Evolutionary conservation across 495 filamentous ascomycete genomes (phyloP), one percentile per base, ranked within the genome.

Genomic region (Extremus antarcticus): DNA sequence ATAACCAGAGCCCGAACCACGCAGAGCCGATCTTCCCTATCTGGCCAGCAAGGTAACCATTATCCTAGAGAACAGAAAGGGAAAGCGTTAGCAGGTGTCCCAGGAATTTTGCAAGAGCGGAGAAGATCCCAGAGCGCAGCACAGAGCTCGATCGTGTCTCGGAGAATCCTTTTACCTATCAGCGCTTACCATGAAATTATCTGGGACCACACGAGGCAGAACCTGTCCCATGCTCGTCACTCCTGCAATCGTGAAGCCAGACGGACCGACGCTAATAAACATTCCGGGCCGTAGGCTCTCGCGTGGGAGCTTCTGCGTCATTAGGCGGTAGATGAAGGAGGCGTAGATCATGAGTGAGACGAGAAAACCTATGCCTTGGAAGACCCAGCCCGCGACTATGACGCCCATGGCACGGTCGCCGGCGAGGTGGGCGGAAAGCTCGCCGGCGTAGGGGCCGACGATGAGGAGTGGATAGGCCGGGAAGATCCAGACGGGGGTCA

Each of bases 401-500:
- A 92, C 79, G 8, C 77, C 70, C 13, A 90, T 66, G 13, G 79
- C 71, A 17, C 63, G 66, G 19, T 64, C 48, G 51, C 50, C 47
- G 20, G 54, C 47, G 15, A 74, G 66, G 29, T 76, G 72, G 16
- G 69, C 64, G 64, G 83, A 78, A 15, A 94, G 72, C 43, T 83
- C 78, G 10, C 77, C 76, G 46, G 86, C 87, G 65, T 86, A 80
- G 0, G 88, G 87, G 8, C 86, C 88, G 3, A 85, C 78, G 0
- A 94, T 79, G 4, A 94, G 78, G 53, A 94, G 78, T 0, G 88
- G 88, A 59, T 94, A 94, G 0, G 86, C 88, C 0, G 88, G 88
- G 56, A 94, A 94, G 32, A 94, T 89, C 88, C 88, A 94, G 46
- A 91, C 81, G 0, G 88, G 88, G 0, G 88, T 94, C 88, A 94